Evolutionary conservation across 176 grass and related monocot genomes (phyloP).

Genomic region (Avena eriantha): DNA sequence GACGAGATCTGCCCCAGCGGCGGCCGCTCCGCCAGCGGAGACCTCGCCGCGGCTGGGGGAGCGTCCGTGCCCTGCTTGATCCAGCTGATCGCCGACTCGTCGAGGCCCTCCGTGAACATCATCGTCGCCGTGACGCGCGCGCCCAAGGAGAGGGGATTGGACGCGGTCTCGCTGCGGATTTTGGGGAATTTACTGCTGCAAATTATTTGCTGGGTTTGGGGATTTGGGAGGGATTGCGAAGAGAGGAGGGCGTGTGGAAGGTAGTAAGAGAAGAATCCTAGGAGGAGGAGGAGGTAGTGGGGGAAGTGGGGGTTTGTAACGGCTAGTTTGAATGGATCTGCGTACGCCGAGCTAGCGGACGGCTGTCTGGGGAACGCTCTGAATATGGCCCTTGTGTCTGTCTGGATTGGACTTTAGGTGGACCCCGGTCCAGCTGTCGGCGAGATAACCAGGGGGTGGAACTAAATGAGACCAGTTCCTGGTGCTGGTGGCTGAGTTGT

Average conservation of each 20-base stretch:
- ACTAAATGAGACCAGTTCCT: too few species aligned
- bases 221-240: constrained; percentile 13
- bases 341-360: constrained; percentile 1
- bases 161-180: neutral
- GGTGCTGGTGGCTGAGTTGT: too few species aligned
- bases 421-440: neutral
- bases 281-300: constrained; percentile 30
- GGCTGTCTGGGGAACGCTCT: neutral
- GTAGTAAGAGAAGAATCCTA: neutral
- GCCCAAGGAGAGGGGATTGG: neutral
- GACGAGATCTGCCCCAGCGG: constrained; percentile 34
- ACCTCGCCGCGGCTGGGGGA: constrained; percentile 35
- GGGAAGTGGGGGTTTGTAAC: constrained; percentile 44
- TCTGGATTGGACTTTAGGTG: neutral
- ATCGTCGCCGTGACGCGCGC: constrained; percentile 14
- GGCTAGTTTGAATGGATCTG: constrained; percentile 71
- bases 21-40: constrained; percentile 63
- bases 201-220: constrained; percentile 9
- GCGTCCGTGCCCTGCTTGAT: constrained; percentile 65
- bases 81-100: constrained; percentile 94
- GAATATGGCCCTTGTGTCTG: neutral
- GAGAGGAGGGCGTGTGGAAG: neutral
- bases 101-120: constrained; percentile 96
- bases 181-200: neutral
- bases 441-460: neutral